Percentiles rank a stretch among this genome's conserved stretches.
Evolutionary conservation across 768 basidiomycete species (phyloP).

Genomic region (Suillus subluteus): DNA sequence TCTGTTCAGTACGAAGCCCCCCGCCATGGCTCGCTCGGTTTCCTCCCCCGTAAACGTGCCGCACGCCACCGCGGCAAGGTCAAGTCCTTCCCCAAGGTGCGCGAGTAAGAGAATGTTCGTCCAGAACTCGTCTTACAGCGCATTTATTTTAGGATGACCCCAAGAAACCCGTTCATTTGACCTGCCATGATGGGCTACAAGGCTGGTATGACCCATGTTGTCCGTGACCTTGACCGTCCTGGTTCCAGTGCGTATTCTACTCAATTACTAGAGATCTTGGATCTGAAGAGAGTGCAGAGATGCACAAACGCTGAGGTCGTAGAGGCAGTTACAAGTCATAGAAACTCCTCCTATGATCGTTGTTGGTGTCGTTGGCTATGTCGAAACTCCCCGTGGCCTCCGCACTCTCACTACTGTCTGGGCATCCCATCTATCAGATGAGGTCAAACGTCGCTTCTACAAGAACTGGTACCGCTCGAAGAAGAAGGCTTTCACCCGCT

Average conservation of each 20-base stretch:
- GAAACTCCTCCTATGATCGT: conserved; percentile 97
- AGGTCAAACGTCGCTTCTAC: conserved; percentile 99
- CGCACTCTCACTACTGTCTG: conserved; percentile 98
- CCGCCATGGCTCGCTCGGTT: conserved; percentile 96
- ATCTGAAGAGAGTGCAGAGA: conserved; percentile 59
- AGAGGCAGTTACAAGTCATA: conserved; percentile 92
- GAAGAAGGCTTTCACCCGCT: conserved; percentile 99
- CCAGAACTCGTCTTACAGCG: conserved; percentile 14
- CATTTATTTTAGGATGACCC: conserved; percentile 81
- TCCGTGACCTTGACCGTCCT: conserved; percentile 98
- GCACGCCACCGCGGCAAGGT: conserved; percentile 98
- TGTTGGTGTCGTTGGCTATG: conserved; percentile 98
- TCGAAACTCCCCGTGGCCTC: conserved; percentile 98
- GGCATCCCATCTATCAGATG: conserved; percentile 98
- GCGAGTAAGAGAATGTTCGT: conserved; percentile 25
- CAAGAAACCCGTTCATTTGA: conserved; percentile 98
- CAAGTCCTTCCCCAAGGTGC: conserved; percentile 98
- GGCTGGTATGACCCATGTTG: conserved; percentile 99
- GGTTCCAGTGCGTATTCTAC: conserved; percentile 84
- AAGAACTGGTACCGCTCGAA: conserved; percentile 99
- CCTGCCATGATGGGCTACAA: conserved; percentile 99
- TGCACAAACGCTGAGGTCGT: conserved; percentile 99
- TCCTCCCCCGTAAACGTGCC: conserved; percentile 94
- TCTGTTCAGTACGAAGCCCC: conserved; percentile 89
- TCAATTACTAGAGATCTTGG: neutral